phyloP scores from a whole-genome alignment of 73 alveolate species.

The Blepharisma stoltei region DNA sequence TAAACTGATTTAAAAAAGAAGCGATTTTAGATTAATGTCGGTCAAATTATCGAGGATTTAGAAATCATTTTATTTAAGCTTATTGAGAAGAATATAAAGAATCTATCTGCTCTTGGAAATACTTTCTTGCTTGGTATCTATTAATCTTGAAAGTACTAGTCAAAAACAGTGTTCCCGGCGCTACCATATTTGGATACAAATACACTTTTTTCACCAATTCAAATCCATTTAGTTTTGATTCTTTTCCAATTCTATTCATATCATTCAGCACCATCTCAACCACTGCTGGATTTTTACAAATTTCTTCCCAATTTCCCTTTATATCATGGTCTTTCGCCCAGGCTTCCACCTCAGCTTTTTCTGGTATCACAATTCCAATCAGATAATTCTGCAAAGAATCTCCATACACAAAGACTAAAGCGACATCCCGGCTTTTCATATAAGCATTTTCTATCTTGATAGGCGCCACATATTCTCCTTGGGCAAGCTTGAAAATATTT shows the following conservation, averaged over 20 bases:
- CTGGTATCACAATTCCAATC: conserved; percentile 81
- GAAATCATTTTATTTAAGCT: no score
- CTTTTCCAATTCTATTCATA: conserved; percentile 49
- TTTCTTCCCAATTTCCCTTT: conserved; percentile 38
- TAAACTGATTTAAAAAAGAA: no score
- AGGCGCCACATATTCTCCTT: conserved; percentile 98
- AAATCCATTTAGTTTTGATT: conserved; percentile 63
- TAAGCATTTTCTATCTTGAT: conserved; percentile 87
- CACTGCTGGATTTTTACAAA: conserved; percentile 35
- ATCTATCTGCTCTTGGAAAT: conserved; percentile 61
- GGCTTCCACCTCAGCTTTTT: conserved; percentile 50
- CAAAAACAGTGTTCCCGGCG: conserved; percentile 60
- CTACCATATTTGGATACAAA: conserved; percentile 54
- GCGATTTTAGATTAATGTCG: no score
- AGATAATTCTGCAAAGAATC: conserved; percentile 70
- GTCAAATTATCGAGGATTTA: no score
- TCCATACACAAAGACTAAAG: conserved; percentile 88
- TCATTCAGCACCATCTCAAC: conserved; percentile 33
- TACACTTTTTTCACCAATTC: conserved; percentile 76
- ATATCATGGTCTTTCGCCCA: conserved; percentile 34
- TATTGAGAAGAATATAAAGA: conserved; percentile 38
- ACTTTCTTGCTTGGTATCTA: conserved; percentile 73
- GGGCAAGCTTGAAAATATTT: conserved; percentile 90
- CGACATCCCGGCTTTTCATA: conserved; percentile 59
- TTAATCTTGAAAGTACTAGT: conserved; percentile 88